Evolutionary conservation across 108 stramenopile genomes (phyloP), one percentile per base, ranked within the genome.

Genomic region (Cafeteria roenbergensis): DNA sequence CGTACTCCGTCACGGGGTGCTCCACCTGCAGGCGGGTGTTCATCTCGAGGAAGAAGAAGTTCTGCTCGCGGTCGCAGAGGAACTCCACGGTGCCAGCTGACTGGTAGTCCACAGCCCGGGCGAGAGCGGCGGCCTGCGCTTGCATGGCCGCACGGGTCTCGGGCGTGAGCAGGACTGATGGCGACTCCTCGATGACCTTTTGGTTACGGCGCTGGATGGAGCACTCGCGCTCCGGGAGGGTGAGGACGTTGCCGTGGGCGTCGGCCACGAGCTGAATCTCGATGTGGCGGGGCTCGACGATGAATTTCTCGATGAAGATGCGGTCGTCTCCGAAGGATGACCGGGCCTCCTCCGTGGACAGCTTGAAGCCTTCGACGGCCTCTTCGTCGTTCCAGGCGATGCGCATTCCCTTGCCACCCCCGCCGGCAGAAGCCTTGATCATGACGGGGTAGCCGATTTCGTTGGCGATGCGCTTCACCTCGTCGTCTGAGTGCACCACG

Each of bases 41-140:
- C 97, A 98, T 98, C 85, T 98, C 97, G 25, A 94, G 79, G 78
- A 98, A 98, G 68, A 92, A 98, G 68, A 95, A 95, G 69, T 90
- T 86, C 62, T 87, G 71, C 29, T 69, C 21, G 67, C 77, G 80
- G 57, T 93, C 93, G 65, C 90, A 81, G 52, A 98, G 75, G 69
- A 98, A 89, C 72, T 98, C 97, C 35, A 98, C 92, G 6, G 97
- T 98, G 51, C 97, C 97, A 1, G 97, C 97, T 30, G 74, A 79
- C 51, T 76, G 73, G 69, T 95, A 95, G 32, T 80, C 78, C 17
- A 90, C 90, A 1, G 86, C 79, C 63, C 78, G 55, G 3, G 88
- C 90, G 22, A 92, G 82, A 60, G 21, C 9, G 3, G 56, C 67
- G 26, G 87, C 93, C 77, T 93, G 88, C 60, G 76, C 82, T 54